A percentile compares a stretch with the other conserved stretches of the same genome.
Conservation (phyloP, 192 early-diverging fungal species). For the Umbelopsis sp. region DNA sequence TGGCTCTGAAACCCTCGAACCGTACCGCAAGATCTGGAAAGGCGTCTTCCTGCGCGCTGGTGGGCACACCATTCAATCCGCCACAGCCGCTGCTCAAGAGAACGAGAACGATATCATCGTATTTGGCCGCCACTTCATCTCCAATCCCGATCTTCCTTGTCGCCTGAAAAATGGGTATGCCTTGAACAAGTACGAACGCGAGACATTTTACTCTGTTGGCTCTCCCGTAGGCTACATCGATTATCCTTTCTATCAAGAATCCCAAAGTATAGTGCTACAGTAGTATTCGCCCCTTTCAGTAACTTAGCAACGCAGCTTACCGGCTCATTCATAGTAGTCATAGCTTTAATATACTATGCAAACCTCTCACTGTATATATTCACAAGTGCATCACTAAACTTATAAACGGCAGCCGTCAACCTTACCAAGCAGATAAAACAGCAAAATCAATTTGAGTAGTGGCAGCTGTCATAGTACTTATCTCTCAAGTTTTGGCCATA, state of each 20-base stretch:
- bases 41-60: constrained; percentile 34
- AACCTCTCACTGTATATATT: no score
- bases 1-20: constrained; percentile 14
- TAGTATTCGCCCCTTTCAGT: background rate
- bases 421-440: no score
- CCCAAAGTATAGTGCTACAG: background rate
- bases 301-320: no score
- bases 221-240: constrained; percentile 27
- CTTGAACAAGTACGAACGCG: constrained; percentile 25
- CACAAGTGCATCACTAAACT: no score
- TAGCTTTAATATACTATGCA: no score
- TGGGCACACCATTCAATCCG: constrained; percentile 20
- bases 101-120: constrained; percentile 21
- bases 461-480: no score
- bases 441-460: no score
- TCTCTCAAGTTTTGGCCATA: no score
- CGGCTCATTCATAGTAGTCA: no score
- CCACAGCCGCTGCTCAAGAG: background rate
- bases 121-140: constrained; percentile 24
- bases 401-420: no score
- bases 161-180: constrained; percentile 22
- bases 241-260: constrained; percentile 24
- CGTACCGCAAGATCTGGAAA: constrained; percentile 32
- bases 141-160: constrained; percentile 33
- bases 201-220: constrained; percentile 8